Base-by-base conservation (phyloP, 2,329 filamentous ascomycete species). In the Diaporthe eres region DNA sequence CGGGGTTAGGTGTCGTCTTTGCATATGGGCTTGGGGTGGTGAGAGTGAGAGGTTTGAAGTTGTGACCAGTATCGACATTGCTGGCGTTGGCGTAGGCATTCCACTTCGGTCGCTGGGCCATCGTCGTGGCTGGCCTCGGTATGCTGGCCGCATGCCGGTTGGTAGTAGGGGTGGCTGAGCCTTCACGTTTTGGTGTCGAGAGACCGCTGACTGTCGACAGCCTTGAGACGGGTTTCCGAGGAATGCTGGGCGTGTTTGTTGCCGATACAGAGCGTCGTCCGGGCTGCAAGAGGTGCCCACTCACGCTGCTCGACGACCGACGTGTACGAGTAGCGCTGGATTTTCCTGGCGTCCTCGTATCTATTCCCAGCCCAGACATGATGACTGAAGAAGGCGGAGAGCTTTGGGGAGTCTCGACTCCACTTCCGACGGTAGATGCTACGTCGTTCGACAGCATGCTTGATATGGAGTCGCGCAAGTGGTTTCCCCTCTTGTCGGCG, bases 401-500 rank as follows among this genome's bases (percentile, higher is more conserved):
- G 85, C 91, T 94, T 61, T 92, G 91, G 0, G 93, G 93, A 0
- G 93, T 94, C 47, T 93, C 95, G 61, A 92, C 85, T 63, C 90
- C 90, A 80, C 94, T 96, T 77, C 89, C 92, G 13, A 90, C 85
- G 3, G 92, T 90, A 2, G 94, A 95, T 22, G 76, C 58, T 71
- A 91, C 90, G 81, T 97, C 95, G 79, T 94, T 94, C 2, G 95
- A 97, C 4, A 98, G 88, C 84, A 98, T 95, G 79, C 94, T 98
- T 0, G 96, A 98, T 74, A 98, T 93, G 0, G 96, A 98, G 83
- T 98, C 96, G 63, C 96, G 91, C 67, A 98, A 88, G 79, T 96
- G 94, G 81, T 95, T 94, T 71, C 91, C 92, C 78, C 89, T 90
- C 71, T 86, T 87, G 75, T 91, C 90, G 10, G 85, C 84, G 68